These are phyloP conservation scores for Fusarium palustre DNA, from an alignment of 2,329 filamentous ascomycete species.

Conservation along the genomic window DNA sequence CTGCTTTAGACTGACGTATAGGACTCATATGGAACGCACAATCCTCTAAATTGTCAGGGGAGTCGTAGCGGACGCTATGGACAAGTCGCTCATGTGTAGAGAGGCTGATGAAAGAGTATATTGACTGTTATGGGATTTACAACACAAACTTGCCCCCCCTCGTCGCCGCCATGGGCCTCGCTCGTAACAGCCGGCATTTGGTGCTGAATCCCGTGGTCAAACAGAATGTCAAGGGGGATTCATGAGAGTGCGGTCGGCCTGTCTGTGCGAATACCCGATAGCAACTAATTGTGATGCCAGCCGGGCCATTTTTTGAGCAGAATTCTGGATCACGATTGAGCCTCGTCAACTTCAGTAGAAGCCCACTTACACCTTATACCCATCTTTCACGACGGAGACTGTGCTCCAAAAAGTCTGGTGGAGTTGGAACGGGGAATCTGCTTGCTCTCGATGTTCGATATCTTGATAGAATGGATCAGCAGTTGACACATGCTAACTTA, in stretches of 20 bases:
- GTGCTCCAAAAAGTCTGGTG: neutral
- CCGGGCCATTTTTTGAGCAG: conserved; percentile 8
- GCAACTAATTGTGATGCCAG: neutral
- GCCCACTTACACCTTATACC: no score
- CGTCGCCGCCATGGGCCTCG: conserved; percentile 2
- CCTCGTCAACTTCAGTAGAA: neutral
- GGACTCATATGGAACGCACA: conserved; percentile 1
- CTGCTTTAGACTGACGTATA: conserved; percentile 11
- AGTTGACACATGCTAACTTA: neutral
- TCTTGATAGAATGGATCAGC: neutral
- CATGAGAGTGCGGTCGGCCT: neutral
- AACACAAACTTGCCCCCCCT: neutral
- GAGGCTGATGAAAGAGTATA: neutral
- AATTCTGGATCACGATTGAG: neutral
- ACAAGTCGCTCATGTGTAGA: neutral
- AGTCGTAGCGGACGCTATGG: neutral
- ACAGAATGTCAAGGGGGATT: conserved; percentile 1
- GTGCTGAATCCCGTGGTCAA: neutral
- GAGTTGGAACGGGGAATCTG: neutral
- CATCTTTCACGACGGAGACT: no score
- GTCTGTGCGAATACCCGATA: neutral
- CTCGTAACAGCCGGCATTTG: neutral
- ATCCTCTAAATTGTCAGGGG: neutral
- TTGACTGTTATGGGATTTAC: neutral
- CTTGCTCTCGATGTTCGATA: neutral